A percentile compares a stretch with the other conserved stretches of the same genome.
Evolutionary conservation across 164 flowering plant species (phyloP).

Genomic region (Chloranthus sessilifolius): DNA sequence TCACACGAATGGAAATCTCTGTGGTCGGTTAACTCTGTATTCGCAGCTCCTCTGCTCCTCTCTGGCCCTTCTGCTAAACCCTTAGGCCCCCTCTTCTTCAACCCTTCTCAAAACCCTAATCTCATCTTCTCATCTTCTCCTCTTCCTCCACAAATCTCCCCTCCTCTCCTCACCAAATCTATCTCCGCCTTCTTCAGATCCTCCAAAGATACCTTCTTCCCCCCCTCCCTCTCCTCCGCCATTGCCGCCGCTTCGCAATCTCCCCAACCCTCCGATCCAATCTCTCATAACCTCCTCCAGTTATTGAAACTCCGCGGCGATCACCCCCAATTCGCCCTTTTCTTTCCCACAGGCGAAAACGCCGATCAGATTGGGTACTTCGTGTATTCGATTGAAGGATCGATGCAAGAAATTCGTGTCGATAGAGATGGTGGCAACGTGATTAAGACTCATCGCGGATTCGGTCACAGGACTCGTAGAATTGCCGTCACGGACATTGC

Average conservation of each 20-base stretch:
- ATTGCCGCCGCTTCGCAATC: slow-evolving; percentile 8
- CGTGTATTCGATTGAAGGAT: slow-evolving; percentile 16
- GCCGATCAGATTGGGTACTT: slow-evolving; percentile 47
- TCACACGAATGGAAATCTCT: slow-evolving; percentile 58
- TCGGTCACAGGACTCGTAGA: slow-evolving; percentile 28
- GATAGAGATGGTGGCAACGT: slow-evolving; percentile 11
- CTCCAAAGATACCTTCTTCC: slow-evolving; percentile 10
- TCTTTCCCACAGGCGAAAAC: slow-evolving; percentile 49
- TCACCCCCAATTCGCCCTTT: slow-evolving; percentile 13
- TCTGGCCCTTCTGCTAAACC: slow-evolving; percentile 16
- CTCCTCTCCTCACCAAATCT: slow-evolving; percentile 23
- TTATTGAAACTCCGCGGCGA: slow-evolving; percentile 29
- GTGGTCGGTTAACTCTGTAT: slow-evolving; percentile 30
- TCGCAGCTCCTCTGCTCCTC: slow-evolving; percentile 37
- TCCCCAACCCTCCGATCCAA: slow-evolving; percentile 4
- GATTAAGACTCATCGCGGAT: slow-evolving; percentile 9
- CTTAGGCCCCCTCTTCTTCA: slow-evolving; percentile 52
- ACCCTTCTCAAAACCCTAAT: slow-evolving; percentile 26
- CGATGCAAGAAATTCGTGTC: background rate
- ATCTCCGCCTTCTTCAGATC: slow-evolving; percentile 12
- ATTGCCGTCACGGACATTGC: slow-evolving; percentile 27
- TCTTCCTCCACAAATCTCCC: slow-evolving; percentile 21
- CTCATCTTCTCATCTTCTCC: slow-evolving; percentile 28
- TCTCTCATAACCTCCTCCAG: slow-evolving; percentile 32
- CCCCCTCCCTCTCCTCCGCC: slow-evolving; percentile 23